Base-by-base conservation (phyloP, 2,329 filamentous ascomycete species). In the Stachybotrys elegans region DNA sequence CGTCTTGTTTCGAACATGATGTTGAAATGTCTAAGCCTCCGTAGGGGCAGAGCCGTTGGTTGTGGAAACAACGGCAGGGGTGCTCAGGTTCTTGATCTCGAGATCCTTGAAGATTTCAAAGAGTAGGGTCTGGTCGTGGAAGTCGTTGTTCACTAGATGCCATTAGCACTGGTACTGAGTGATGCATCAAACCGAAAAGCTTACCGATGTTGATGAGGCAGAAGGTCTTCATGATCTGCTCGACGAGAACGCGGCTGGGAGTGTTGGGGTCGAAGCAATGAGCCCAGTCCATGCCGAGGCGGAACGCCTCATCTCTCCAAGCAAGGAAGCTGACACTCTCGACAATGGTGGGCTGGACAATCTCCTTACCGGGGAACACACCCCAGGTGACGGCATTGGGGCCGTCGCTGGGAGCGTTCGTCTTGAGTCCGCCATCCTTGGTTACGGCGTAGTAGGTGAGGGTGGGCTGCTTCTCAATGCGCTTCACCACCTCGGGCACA, bases 351-450 rank as follows among this genome's bases (percentile, higher is more conserved):
- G 92, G 92, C 19, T 91, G 95, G 46, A 95, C 80, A 59, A 97
- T 97, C 66, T 97, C 92, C 68, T 96, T 96, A 34, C 89, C 89
- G 0, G 88, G 86, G 67, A 97, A 97, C 1, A 90, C 88, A 42
- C 92, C 92, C 92, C 92, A 97, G 2, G 93, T 98, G 40, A 98
- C 88, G n/a, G 93, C 93, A 57, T 98, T 98, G 29, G 93, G 93
- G 6, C 89, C 88, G 54, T 94, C 89, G 19, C 82, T 80, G 8
- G 84, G 83, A 2, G 89, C 83, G 59, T 98, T 97, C 22, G 89
- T 93, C 64, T 83, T 83, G 44, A 97, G 75, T 45, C 84, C 80
- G 22, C 92, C 91, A 17, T 78, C 75, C 65, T 88, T 91, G 56
- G 88, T 93, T 49, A 96, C 89, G 38, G 90, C 89, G 58, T 97